Base-by-base conservation (phyloP, 495 filamentous ascomycete species). In the Lasiosphaeriaceae sp. region DNA sequence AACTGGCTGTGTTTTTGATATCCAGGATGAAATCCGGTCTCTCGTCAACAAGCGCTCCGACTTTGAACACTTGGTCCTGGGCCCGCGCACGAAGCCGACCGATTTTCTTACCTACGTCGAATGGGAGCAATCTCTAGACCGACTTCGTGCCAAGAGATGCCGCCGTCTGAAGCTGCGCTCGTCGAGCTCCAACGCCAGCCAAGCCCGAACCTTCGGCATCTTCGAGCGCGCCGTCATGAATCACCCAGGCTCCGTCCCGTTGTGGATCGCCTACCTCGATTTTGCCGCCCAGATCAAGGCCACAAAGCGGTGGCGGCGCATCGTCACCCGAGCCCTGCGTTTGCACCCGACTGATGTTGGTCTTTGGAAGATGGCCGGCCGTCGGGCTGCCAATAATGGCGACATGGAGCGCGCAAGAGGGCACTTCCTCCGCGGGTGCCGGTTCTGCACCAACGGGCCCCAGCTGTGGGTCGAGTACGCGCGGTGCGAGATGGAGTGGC, bases 251-350 rank as follows among this genome's bases (percentile, higher is more conserved):
- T 88, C 88, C 65, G 54, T 93, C 12, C 83, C 79, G 11, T 75
- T 97, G n/a, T 99, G 94, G 94, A 83, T 90, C 67, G 88, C 93
- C 61, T 97, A 96, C 68, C 84, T 97, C 47, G 84, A 89, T 41
- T 97, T 88, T 71, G 86, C 89, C 5, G 76, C 83, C 58, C 76
- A 84, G 59, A 84, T 90, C 68, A 88, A 87, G 63, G 85, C 92
- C 2, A 83, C 81, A 55, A 93, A 91, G 70, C 90, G 90, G 58
- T 85, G 96, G 56, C 81, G 85, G 22, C 83, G 85, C 55, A 83
- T 94, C 51, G 79, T 96, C 60, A 91, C 88, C 37, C 82, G 75
- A 24, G 87, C 89, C 20, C 71, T 99, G 48, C 81, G 94, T 46
- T 74, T 99, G 60, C 90, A 96, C 66, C 92, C 93, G 19, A 82